These are phyloP conservation scores for Rubus idaeus DNA, from an alignment of 306 rosid species.

Conservation along the genomic window DNA sequence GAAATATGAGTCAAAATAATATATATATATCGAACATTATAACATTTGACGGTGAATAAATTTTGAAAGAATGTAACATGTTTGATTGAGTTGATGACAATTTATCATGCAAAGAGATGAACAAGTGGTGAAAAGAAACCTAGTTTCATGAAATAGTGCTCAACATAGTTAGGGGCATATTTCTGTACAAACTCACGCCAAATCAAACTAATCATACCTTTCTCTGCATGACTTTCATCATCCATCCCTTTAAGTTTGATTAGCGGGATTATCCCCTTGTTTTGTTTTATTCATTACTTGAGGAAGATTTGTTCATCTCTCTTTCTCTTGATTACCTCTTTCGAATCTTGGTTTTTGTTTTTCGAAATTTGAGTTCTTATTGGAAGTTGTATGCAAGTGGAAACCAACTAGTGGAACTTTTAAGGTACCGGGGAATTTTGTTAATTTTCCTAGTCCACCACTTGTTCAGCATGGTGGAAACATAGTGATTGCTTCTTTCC, in stretches of 20 bases:
- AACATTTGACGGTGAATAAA: not conserved
- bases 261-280: not conserved
- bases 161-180: slow-evolving; percentile 5
- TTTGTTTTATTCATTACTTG: not conserved
- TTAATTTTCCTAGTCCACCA: slow-evolving; percentile 5
- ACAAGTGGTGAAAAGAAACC: slow-evolving; percentile 22
- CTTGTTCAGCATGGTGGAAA: slow-evolving; percentile 50
- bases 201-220: slow-evolving; percentile 3
- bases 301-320: not conserved
- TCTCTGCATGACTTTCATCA: slow-evolving; percentile 10
- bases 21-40: too few relatives aligned
- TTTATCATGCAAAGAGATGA: not conserved
- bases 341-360: not conserved
- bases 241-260: slow-evolving; percentile 1
- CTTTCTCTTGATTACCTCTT: not conserved
- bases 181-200: slow-evolving; percentile 45
- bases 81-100: not conserved
- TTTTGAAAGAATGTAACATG: not conserved
- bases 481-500: slow-evolving; percentile 37
- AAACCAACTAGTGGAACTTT: slow-evolving; percentile 5
- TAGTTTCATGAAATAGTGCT: slow-evolving; percentile 26
- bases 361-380: not conserved
- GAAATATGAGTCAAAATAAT: too few relatives aligned
- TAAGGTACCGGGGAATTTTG: not conserved
- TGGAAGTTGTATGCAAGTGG: not conserved